Conservation (phyloP, 2,329 filamentous ascomycete genomes). For the Trichoderma gracile region DNA sequence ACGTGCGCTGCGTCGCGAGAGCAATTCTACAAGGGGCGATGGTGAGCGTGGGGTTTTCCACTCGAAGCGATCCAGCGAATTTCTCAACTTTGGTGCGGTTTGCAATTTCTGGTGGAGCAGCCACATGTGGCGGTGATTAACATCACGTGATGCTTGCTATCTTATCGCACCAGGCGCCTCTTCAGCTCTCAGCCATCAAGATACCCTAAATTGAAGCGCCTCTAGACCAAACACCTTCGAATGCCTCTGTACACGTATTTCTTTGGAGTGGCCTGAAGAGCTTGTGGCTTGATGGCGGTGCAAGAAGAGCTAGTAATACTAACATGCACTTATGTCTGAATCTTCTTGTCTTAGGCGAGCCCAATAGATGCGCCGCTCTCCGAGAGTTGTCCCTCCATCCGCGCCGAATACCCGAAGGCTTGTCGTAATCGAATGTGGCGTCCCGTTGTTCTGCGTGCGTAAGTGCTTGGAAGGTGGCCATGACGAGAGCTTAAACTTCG, state of each 20-base stretch:
- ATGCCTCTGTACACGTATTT: too few relatives aligned
- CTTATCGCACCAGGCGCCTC: background rate
- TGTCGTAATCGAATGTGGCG: conserved; percentile 22
- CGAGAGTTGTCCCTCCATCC: background rate
- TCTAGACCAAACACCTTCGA: too few relatives aligned
- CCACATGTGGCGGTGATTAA: conserved; percentile 32
- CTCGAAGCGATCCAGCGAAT: conserved; percentile 37
- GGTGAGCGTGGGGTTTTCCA: conserved; percentile 44
- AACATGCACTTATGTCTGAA: too few relatives aligned
- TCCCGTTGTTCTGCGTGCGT: conserved; percentile 1
- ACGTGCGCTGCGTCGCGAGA: conserved; percentile 16
- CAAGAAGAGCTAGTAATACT: too few relatives aligned
- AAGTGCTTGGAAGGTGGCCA: conserved; percentile 10
- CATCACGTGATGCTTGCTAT: conserved; percentile 32
- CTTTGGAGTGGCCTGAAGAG: background rate
- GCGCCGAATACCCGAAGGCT: conserved; percentile 13
- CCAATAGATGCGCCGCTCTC: background rate
- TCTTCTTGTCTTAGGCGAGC: background rate
- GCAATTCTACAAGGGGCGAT: conserved; percentile 21
- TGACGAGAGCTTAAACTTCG: conserved; percentile 6
- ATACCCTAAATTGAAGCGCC: background rate
- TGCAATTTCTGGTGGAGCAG: conserved; percentile 39
- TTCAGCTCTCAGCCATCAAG: background rate
- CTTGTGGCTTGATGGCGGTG: background rate
- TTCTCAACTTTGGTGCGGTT: conserved; percentile 46